Evolutionary conservation across 2,329 filamentous ascomycete species (phyloP).

Genomic region (Cladosporium sp.): DNA sequence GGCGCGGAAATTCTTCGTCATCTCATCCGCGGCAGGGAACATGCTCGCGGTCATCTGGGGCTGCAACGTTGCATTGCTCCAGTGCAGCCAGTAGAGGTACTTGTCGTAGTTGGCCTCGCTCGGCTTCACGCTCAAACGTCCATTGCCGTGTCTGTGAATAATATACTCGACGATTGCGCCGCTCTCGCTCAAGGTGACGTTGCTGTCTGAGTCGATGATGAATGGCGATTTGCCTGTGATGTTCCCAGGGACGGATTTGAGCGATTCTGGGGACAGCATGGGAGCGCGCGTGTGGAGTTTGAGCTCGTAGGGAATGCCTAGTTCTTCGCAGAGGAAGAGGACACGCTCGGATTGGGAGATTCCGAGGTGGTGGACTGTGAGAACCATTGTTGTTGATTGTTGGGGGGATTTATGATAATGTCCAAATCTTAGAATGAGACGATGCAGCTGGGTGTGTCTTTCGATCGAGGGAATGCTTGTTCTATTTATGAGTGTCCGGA

Average conservation of each 20-base stretch:
- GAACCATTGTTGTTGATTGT: constrained; percentile 26
- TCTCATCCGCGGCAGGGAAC: constrained; percentile 28
- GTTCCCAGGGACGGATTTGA: constrained; percentile 26
- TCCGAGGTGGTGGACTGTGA: constrained; percentile 35
- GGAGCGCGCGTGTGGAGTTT: constrained; percentile 45
- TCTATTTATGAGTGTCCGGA: too few species aligned
- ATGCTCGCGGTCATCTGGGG: constrained; percentile 33
- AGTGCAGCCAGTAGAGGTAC: constrained; percentile 59
- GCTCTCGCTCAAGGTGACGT: constrained; percentile 55
- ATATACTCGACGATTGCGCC: constrained; percentile 62
- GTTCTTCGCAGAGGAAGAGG: constrained; percentile 61
- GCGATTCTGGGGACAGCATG: constrained; percentile 24
- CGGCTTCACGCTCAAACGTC: constrained; percentile 46
- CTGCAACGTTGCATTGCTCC: constrained; percentile 37
- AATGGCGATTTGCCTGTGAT: constrained; percentile 56
- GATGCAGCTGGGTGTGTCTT: too few species aligned
- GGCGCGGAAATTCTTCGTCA: constrained; percentile 27
- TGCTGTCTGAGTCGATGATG: constrained; percentile 49
- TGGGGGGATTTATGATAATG: constrained; percentile 11
- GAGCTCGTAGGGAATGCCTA: constrained; percentile 51
- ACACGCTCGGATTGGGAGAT: constrained; percentile 61
- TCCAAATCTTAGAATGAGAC: too few species aligned
- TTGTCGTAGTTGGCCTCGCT: constrained; percentile 51
- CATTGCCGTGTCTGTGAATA: constrained; percentile 48
- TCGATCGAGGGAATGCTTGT: too few species aligned